Conservation (phyloP, 2,329 filamentous ascomycete species). For the Aspergillus fumigatiaffinis region DNA sequence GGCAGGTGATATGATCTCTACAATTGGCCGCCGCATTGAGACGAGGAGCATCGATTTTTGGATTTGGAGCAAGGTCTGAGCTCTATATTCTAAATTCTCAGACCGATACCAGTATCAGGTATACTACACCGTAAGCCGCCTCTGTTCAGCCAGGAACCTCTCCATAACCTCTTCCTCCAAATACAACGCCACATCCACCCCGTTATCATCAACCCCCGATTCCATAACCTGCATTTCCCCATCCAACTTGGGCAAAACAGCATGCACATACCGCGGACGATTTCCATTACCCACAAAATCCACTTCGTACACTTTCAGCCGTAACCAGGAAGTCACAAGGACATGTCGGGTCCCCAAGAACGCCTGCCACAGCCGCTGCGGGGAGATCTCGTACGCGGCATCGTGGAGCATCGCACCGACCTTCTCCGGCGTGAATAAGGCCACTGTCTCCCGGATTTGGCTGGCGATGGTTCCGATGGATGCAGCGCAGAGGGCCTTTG, state of each 20-base stretch:
- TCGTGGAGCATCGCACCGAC: slow-evolving; percentile 43
- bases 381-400: slow-evolving; percentile 41
- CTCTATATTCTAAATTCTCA: no score
- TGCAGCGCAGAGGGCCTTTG: background rate
- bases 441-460: slow-evolving; percentile 34
- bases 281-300: slow-evolving; percentile 31
- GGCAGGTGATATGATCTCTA: no score
- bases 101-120: no score
- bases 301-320: slow-evolving; percentile 29
- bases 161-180: slow-evolving; percentile 5
- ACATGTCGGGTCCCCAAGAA: slow-evolving; percentile 44
- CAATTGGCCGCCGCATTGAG: no score
- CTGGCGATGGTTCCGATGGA: slow-evolving; percentile 7
- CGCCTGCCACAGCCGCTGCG: slow-evolving; percentile 48
- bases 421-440: slow-evolving; percentile 34
- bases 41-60: no score
- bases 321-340: slow-evolving; percentile 44
- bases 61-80: no score
- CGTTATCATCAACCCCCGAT: slow-evolving; percentile 9
- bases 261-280: slow-evolving; percentile 38
- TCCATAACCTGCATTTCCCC: slow-evolving; percentile 44
- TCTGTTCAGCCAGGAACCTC: background rate
- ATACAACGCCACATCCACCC: slow-evolving; percentile 14
- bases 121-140: no score
- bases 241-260: slow-evolving; percentile 42